Conservation (phyloP, 164 flowering plant genomes). For the Hamamelis virginiana region DNA sequence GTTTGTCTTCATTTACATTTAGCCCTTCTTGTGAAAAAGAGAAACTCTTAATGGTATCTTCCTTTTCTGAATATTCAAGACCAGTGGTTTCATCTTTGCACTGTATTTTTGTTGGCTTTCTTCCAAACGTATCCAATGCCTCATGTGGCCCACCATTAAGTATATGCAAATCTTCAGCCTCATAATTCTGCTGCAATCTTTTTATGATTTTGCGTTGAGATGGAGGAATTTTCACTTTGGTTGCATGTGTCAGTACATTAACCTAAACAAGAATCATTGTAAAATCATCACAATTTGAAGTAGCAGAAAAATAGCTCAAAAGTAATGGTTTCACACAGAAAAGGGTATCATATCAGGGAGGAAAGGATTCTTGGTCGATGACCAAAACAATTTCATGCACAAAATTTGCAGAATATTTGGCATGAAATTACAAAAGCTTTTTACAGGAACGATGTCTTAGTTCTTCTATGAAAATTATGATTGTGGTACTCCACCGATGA, state of each 20-base stretch:
- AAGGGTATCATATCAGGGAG: not conserved
- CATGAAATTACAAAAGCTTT: not conserved
- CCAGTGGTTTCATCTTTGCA: conserved; percentile 5
- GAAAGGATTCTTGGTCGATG: not conserved
- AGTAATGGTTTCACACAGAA: not conserved
- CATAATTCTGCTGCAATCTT: conserved; percentile 29
- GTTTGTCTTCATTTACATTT: conserved; percentile 2
- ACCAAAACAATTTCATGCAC: not conserved
- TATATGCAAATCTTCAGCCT: conserved; percentile 30
- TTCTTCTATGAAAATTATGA: not conserved
- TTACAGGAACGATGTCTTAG: not conserved
- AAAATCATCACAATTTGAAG: not conserved
- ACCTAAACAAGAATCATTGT: conserved; percentile 37
- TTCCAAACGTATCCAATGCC: not conserved
- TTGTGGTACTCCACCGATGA: not conserved
- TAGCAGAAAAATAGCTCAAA: not conserved
- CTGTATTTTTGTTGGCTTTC: conserved; percentile 8
- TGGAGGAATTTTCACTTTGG: conserved; percentile 40
- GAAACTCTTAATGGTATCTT: conserved; percentile 9
- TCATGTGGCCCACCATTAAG: conserved; percentile 15
- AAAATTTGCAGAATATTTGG: not conserved
- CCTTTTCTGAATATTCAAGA: conserved; percentile 7
- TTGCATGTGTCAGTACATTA: conserved; percentile 66
- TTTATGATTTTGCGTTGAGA: conserved; percentile 35
- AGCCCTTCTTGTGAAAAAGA: conserved; percentile 2